phyloP scores from a whole-genome alignment of 345 rosid species.

The Aquilaria yunnanensis region DNA sequence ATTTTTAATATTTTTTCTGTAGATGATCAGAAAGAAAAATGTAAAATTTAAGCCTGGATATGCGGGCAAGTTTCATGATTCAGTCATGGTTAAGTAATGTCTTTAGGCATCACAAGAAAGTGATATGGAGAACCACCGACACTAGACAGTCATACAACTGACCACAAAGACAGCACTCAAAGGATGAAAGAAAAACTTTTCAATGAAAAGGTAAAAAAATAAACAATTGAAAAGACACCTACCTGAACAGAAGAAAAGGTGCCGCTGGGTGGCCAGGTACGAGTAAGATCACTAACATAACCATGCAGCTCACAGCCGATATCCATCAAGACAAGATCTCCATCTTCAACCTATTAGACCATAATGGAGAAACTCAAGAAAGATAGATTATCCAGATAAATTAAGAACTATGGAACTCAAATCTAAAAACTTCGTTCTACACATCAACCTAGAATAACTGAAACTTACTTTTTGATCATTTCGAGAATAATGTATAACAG shows the following conservation, averaged over 20 bases:
- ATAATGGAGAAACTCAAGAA: background rate
- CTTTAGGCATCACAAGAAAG: background rate
- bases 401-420: background rate
- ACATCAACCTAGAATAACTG: slow-evolving; percentile 7
- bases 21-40: too few species aligned
- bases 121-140: background rate
- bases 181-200: slow-evolving; percentile 1
- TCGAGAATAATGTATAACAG: slow-evolving; percentile 89
- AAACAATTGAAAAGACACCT: slow-evolving; percentile 11
- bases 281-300: slow-evolving; percentile 91
- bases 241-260: slow-evolving; percentile 74
- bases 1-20: too few species aligned
- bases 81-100: too few species aligned
- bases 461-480: slow-evolving; percentile 81
- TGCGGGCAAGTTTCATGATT: too few species aligned
- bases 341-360: slow-evolving; percentile 60
- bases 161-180: too few species aligned
- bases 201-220: background rate
- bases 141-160: too few species aligned
- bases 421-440: background rate
- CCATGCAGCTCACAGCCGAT: slow-evolving; percentile 97
- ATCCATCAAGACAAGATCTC: slow-evolving; percentile 93
- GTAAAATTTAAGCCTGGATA: too few species aligned
- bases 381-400: background rate
- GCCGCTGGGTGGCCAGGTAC: slow-evolving; percentile 93